phyloP scores from a whole-genome alignment of 1,284 basidiomycete genomes.

The Puccinia coronata region DNA sequence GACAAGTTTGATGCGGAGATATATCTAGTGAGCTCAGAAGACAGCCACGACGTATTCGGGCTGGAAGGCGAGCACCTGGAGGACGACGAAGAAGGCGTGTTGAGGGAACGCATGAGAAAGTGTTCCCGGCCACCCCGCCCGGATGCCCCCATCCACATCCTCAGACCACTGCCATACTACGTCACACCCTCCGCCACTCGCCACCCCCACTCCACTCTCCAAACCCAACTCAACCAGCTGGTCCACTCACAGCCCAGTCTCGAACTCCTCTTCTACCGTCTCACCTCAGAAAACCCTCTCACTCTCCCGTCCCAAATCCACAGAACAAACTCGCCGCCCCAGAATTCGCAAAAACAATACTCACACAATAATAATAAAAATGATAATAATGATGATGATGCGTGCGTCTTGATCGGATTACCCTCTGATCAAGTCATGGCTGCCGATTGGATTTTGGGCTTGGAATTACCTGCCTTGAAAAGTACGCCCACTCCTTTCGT shows the following conservation, averaged over 20 bases:
- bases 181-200: neutral
- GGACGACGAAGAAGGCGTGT: neutral
- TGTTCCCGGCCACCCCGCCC: neutral
- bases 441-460: conserved; percentile 42
- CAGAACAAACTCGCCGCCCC: neutral
- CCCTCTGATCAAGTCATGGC: conserved; percentile 7
- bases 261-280: neutral
- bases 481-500: conserved; percentile 14
- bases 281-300: neutral
- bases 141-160: neutral
- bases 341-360: neutral
- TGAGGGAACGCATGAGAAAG: neutral
- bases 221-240: neutral
- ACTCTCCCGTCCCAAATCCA: neutral
- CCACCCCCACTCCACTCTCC: neutral
- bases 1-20: conserved; percentile 19
- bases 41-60: neutral
- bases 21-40: neutral
- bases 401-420: conserved; percentile 24
- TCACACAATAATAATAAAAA: neutral
- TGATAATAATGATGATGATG: neutral
- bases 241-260: neutral
- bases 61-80: neutral
- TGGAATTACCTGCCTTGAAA: conserved; percentile 36
- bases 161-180: neutral